These are phyloP conservation scores for Neocucurbitaria cava DNA, from an alignment of 2,329 filamentous ascomycete species.

Conservation along the genomic window DNA sequence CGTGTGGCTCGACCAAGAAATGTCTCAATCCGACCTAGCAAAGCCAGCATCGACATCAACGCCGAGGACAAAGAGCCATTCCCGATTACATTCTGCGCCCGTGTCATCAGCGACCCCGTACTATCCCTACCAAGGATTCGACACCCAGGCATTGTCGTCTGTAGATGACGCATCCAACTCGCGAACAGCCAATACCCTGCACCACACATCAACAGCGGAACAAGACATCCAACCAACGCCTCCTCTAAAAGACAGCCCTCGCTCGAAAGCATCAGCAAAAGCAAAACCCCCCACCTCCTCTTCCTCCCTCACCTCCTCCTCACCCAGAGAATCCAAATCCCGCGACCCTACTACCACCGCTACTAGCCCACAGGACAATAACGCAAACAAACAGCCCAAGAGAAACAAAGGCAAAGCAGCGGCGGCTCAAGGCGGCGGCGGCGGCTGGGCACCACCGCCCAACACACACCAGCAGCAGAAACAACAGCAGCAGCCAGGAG, in stretches of 20 bases:
- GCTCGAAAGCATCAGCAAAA: conserved; percentile 1
- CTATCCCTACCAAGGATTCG: conserved; percentile 9
- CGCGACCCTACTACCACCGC: too few species aligned
- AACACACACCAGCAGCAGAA: conserved; percentile 4
- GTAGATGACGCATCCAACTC: conserved; percentile 1
- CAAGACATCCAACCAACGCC: background rate
- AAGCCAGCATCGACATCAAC: conserved; percentile 19
- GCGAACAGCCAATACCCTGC: background rate
- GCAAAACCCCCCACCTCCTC: background rate
- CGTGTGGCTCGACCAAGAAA: conserved; percentile 9
- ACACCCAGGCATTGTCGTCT: conserved; percentile 8
- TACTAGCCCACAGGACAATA: background rate
- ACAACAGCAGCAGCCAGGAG: too few species aligned
- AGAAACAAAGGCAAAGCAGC: conserved; percentile 6
- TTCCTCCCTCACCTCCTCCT: too few species aligned
- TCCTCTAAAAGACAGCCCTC: background rate
- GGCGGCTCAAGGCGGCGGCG: conserved; percentile 13
- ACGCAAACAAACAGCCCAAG: background rate
- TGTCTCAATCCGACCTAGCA: conserved; percentile 26
- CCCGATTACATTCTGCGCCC: conserved; percentile 40
- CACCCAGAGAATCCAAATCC: background rate
- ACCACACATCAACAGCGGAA: background rate
- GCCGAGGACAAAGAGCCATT: conserved; percentile 38
- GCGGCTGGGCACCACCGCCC: conserved; percentile 19
- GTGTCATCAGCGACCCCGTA: conserved; percentile 20